Evolutionary conservation across 1,284 basidiomycete species (phyloP).

Genomic region (Cutaneotrichosporon sp.): DNA sequence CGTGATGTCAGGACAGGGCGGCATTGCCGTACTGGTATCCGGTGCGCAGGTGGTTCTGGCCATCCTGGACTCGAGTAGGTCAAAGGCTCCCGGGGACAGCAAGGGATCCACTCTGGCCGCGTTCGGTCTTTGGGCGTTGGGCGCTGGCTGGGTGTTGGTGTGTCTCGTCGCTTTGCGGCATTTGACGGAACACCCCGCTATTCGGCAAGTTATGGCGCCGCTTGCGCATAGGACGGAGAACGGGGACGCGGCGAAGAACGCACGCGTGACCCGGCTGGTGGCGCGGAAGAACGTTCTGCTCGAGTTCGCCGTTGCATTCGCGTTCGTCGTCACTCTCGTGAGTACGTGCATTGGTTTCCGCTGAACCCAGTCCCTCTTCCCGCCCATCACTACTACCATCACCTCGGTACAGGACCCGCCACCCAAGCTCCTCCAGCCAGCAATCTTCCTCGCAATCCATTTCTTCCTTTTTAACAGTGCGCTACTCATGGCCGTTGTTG

Average conservation of each 20-base stretch:
- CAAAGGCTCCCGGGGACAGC: conserved; percentile 2
- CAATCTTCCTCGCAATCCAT: conserved; percentile 47
- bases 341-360: conserved; percentile 30
- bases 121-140: conserved; percentile 36
- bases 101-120: conserved; percentile 24
- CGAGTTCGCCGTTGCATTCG: conserved; percentile 67
- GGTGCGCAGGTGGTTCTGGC: conserved; percentile 39
- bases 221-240: conserved; percentile 8
- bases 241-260: conserved; percentile 9
- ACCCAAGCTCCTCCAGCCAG: conserved; percentile 37
- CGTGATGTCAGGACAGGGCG: conserved; percentile 49
- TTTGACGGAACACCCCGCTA: conserved; percentile 29
- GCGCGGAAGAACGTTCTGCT: conserved; percentile 61
- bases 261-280: conserved; percentile 26
- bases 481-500: conserved; percentile 46
- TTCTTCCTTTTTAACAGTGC: conserved; percentile 49
- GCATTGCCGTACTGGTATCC: conserved; percentile 46
- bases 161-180: conserved; percentile 26
- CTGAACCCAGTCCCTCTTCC: conserved; percentile 65
- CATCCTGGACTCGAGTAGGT: conserved; percentile 21
- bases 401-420: conserved; percentile 56
- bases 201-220: conserved; percentile 15
- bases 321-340: conserved; percentile 74
- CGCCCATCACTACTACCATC: conserved; percentile 74
- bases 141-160: conserved; percentile 17